A percentile compares a stretch with the other conserved stretches of the same genome.
Evolutionary conservation across 2,329 filamentous ascomycete genomes (phyloP).

Genomic region (Albifimbria verrucaria): DNA sequence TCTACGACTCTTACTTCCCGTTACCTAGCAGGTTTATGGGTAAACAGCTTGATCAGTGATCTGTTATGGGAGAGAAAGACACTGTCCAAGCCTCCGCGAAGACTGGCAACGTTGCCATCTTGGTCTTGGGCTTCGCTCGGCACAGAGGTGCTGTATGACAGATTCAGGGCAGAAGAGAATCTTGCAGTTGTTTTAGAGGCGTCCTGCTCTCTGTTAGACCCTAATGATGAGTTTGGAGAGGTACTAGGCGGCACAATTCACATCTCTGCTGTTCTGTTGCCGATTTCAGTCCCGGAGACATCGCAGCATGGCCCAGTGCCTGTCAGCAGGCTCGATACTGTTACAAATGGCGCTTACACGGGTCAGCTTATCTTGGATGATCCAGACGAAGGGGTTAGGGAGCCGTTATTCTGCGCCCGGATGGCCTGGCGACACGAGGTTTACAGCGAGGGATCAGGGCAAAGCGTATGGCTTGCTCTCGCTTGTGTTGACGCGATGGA

Average conservation of each 20-base stretch:
- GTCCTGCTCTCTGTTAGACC: neutral
- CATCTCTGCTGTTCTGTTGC: neutral
- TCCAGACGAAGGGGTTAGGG: neutral
- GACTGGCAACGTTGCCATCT: neutral
- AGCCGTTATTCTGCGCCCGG: neutral
- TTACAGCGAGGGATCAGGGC: neutral
- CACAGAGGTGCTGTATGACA: neutral
- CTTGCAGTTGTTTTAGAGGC: neutral
- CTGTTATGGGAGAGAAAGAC: slow-evolving; percentile 3
- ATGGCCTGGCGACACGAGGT: neutral
- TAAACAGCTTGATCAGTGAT: neutral
- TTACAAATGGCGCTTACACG: neutral
- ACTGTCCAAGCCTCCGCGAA: neutral
- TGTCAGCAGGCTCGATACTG: neutral
- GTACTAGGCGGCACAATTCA: neutral
- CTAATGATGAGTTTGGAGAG: neutral
- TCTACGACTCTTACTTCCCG: neutral
- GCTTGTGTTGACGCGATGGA: neutral
- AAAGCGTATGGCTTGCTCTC: neutral
- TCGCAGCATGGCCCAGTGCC: neutral
- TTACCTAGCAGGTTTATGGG: slow-evolving; percentile 1
- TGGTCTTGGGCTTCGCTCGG: neutral
- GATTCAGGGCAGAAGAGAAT: neutral
- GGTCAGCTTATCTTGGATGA: neutral
- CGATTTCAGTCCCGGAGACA: neutral